A percentile compares a stretch with the other conserved stretches of the same genome.
These are phyloP conservation scores for Stropharia rugosoannulata DNA, from an alignment of 768 basidiomycete genomes.

Conservation along the genomic window DNA sequence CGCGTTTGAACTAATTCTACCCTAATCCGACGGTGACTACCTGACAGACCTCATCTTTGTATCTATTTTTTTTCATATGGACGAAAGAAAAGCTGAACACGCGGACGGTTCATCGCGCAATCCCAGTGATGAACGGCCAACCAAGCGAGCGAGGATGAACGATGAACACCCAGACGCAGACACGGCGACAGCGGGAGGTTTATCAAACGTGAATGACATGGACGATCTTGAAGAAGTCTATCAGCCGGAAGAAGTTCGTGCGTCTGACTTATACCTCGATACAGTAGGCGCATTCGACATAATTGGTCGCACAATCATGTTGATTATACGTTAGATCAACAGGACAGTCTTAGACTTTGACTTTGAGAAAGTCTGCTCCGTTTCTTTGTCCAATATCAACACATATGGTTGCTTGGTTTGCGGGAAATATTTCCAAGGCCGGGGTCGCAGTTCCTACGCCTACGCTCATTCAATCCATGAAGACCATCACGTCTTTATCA, in stretches of 20 bases:
- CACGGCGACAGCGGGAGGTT: neutral
- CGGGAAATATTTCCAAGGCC: slow-evolving; percentile 98
- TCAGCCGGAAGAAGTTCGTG: slow-evolving; percentile 35
- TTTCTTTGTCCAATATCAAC: slow-evolving; percentile 95
- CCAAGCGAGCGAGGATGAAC: slow-evolving; percentile 28
- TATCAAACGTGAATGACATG: slow-evolving; percentile 8
- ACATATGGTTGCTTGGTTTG: slow-evolving; percentile 97
- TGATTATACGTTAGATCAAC: slow-evolving; percentile 64
- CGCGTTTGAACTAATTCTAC: too few relatives aligned
- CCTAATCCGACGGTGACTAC: too few relatives aligned
- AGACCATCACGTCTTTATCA: slow-evolving; percentile 98
- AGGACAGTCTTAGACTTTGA: slow-evolving; percentile 93
- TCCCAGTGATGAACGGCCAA: slow-evolving; percentile 28
- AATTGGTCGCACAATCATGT: neutral
- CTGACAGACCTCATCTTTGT: too few relatives aligned
- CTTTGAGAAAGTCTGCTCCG: slow-evolving; percentile 98
- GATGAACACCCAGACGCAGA: slow-evolving; percentile 5
- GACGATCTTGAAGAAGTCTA: slow-evolving; percentile 33
- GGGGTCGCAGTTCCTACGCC: slow-evolving; percentile 91
- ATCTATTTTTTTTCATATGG: slow-evolving; percentile 2
- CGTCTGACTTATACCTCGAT: slow-evolving; percentile 92
- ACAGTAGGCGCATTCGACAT: slow-evolving; percentile 56
- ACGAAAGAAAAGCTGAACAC: slow-evolving; percentile 8
- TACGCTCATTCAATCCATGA: slow-evolving; percentile 97
- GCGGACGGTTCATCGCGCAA: neutral